Percentiles rank a stretch among this genome's conserved stretches.
phyloP scores from a whole-genome alignment of 2,329 filamentous ascomycete species.

The Cladorrhinum sp. region DNA sequence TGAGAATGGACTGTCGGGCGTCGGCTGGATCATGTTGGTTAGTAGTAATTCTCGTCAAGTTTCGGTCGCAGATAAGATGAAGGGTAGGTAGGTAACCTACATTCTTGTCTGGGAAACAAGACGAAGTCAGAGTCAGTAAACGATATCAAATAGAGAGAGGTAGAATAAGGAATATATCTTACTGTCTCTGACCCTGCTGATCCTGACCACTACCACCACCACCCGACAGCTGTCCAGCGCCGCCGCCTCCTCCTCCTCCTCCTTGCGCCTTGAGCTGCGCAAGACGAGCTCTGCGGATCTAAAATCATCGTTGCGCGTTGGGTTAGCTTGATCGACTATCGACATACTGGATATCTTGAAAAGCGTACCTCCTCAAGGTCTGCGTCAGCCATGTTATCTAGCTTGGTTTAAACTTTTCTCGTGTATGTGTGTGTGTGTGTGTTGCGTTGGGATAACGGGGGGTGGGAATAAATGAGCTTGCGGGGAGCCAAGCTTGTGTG shows the following conservation, averaged over 20 bases:
- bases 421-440: no score
- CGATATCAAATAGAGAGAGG: conserved; percentile 8
- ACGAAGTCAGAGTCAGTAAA: not conserved
- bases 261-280: conserved; percentile 83
- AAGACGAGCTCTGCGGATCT: conserved; percentile 90
- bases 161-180: conserved; percentile 27
- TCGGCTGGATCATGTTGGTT: conserved; percentile 48
- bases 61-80: not conserved
- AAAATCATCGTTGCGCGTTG: conserved; percentile 2
- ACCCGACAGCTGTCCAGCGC: conserved; percentile 37
- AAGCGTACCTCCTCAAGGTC: conserved; percentile 37
- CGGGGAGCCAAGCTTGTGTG: not conserved
- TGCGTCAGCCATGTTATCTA: conserved; percentile 36
- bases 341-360: not conserved
- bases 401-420: not conserved
- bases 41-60: not conserved
- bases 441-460: not conserved
- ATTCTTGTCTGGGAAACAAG: not conserved
- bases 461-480: not conserved
- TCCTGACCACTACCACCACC: conserved; percentile 48
- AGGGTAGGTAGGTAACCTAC: no score
- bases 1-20: conserved; percentile 72
- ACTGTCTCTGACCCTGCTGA: conserved; percentile 63
- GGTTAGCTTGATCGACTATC: not conserved
- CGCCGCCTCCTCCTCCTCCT: conserved; percentile 51